Evolutionary conservation across 1,139 yeast species (phyloP), one percentile per base, ranked within the genome.

Genomic region (Zhuliangozyma blackwelliae): DNA sequence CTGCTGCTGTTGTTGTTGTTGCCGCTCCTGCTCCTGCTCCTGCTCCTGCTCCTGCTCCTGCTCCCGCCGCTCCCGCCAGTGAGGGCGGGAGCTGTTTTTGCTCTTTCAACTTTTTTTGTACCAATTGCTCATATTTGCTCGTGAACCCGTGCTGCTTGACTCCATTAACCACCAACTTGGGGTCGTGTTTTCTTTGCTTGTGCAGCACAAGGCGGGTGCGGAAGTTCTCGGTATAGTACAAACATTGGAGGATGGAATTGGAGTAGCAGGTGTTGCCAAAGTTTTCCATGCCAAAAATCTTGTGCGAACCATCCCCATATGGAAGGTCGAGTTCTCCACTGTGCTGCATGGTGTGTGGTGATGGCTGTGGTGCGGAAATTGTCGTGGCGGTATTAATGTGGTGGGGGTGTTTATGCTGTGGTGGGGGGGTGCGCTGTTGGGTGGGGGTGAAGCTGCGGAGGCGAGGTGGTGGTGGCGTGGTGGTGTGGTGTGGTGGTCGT

Each of bases 191-290:
- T 5, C 60, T 52, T 10, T 44, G 44, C 26, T 59, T 61, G 43
- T 70, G 71, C 20, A 49, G 46, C 12, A 65, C 47, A 6, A 92
- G 63, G 36, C 74, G 72, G 22, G 69, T 63, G 33, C 97, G 72
- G 50, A 92, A 88, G 22, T 71, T 74, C 31, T 76, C 75, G 2
- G 92, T 73, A 57, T 84, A 82, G 63, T 77, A 92, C 19, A 92
- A 72, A 49, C 96, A 88, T 58, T 92, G 98, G 23, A 92, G 63
- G 22, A 92, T 84, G 8, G 96, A 88, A 53, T 92, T 92, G 59
- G 96, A 88, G 60, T 92, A 92, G 62, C 98, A 90, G 0, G 96
- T 90, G 57, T 86, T 82, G 25, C 97, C 97, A 57, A 89, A 90
- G 60, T 92, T 92, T 58, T 92, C 97, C 78, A 90, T 81, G 5